These are phyloP conservation scores for Myrmaecium sp. DNA, from an alignment of 2,329 filamentous ascomycete species.

Conservation along the genomic window DNA sequence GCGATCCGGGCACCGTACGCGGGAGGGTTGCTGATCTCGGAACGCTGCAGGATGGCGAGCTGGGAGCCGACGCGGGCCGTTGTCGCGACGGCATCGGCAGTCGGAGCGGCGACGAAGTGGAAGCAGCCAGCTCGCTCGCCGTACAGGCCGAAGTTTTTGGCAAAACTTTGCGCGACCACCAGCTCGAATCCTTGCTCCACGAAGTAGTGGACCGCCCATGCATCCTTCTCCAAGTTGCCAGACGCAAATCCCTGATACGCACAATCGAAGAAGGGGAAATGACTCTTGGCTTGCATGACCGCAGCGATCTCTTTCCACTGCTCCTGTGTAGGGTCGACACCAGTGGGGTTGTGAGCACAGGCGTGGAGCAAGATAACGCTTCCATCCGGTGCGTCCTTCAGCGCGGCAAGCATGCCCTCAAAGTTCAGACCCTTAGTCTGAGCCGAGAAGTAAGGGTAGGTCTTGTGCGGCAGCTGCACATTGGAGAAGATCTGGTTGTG, in stretches of 20 bases:
- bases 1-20: slow-evolving; percentile 88
- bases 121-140: slow-evolving; percentile 93
- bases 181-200: slow-evolving; percentile 71
- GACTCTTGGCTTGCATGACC: slow-evolving; percentile 58
- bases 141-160: slow-evolving; percentile 61
- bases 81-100: slow-evolving; percentile 45
- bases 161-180: slow-evolving; percentile 35
- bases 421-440: slow-evolving; percentile 84
- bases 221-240: slow-evolving; percentile 69
- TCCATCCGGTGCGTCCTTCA: slow-evolving; percentile 52
- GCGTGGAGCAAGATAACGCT: slow-evolving; percentile 86
- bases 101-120: slow-evolving; percentile 71
- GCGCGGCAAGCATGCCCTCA: slow-evolving; percentile 61
- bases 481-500: slow-evolving; percentile 98
- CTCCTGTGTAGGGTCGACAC: slow-evolving; percentile 81
- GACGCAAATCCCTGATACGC: slow-evolving; percentile 98
- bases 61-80: slow-evolving; percentile 59
- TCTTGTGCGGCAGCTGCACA: slow-evolving; percentile 58
- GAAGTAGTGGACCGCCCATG: slow-evolving; percentile 88
- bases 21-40: slow-evolving; percentile 93
- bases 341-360: slow-evolving; percentile 96
- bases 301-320: slow-evolving; percentile 86
- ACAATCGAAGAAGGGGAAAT: slow-evolving; percentile 97
- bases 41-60: slow-evolving; percentile 84
- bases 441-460: slow-evolving; percentile 89